phyloP scores from a whole-genome alignment of 2,329 filamentous ascomycete species.

The Stachybotrys chlorohalonatus region DNA sequence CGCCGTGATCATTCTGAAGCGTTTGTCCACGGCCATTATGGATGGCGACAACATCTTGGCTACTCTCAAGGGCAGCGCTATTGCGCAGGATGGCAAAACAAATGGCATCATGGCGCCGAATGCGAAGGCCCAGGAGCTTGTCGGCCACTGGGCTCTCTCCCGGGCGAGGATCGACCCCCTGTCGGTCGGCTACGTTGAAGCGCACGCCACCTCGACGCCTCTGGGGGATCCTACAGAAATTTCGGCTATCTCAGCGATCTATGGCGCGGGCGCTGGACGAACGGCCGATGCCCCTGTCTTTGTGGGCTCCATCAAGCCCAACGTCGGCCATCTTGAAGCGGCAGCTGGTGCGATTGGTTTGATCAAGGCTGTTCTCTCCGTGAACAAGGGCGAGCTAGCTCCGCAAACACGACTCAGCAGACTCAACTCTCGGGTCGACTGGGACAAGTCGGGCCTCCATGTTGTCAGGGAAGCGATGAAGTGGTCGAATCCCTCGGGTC shows the following conservation, averaged over 20 bases:
- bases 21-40: slow-evolving; percentile 27
- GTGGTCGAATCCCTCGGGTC: neutral
- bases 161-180: neutral
- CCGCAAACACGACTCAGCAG: neutral
- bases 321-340: slow-evolving; percentile 2
- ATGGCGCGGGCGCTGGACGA: neutral
- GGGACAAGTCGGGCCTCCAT: slow-evolving; percentile 1
- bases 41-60: slow-evolving; percentile 7
- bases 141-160: neutral
- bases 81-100: slow-evolving; percentile 1
- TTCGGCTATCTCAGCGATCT: slow-evolving; percentile 1
- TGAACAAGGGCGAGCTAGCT: slow-evolving; percentile 1
- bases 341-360: slow-evolving; percentile 1
- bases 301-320: slow-evolving; percentile 2
- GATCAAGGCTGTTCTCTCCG: slow-evolving; percentile 1
- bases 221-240: neutral
- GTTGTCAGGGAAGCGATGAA: slow-evolving; percentile 1
- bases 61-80: neutral
- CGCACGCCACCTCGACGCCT: neutral
- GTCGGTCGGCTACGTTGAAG: neutral
- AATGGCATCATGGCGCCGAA: slow-evolving; percentile 1
- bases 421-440: slow-evolving; percentile 3
- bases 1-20: slow-evolving; percentile 33
- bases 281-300: neutral
- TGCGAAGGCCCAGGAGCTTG: neutral